Base-by-base conservation (phyloP, 768 basidiomycete genomes). In the Roridomyces roridus region DNA sequence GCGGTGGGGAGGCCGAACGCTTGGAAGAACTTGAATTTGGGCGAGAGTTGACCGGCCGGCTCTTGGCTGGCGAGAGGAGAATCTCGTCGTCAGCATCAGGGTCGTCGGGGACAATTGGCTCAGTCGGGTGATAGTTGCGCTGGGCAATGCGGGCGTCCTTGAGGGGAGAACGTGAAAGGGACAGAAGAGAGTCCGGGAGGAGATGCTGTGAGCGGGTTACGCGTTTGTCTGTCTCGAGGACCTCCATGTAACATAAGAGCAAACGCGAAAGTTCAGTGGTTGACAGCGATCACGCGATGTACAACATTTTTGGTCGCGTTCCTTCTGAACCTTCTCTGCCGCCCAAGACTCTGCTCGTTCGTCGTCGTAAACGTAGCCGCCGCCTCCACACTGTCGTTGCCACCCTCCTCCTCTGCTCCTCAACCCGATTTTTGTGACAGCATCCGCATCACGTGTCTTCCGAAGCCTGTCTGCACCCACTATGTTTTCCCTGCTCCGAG, bases 191-290 rank as follows among this genome's bases (percentile, higher is more conserved):
- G 67, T 85, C 77, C 24, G 81, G 73, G 24, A 83, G 67, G 25
- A 74, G 72, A 59, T 81, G 70, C 65, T 84, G 83, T 42, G 84
- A 86, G 64, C 85, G 77, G 17, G 82, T 85, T 46, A 72, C 65
- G 60, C 74, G 74, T 68, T 72, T 74, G 49, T 71, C 70, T 36
- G 66, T 44, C 50, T 71, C 69, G 51, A 68, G 50, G 29, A 67
- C 6, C 48, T 69, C 65, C 50, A 47, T 50, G 24, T 37, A 49
- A 36, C 29, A 49, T 51, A 15, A 29, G 52, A 12, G 31, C 34
- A 41, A 20, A n/a, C 29, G 5, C 18, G 2, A 18, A 29, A 14
- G 41, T 25, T 12, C 20, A 25, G 14, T 21, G n/a, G 34, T 3
- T 42, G 23, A 28, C n/a, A n/a, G 36, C 24, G 29, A 25, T 31